Conservation (phyloP, 768 basidiomycete genomes). For the Hygrophoropsis aurantiaca region DNA sequence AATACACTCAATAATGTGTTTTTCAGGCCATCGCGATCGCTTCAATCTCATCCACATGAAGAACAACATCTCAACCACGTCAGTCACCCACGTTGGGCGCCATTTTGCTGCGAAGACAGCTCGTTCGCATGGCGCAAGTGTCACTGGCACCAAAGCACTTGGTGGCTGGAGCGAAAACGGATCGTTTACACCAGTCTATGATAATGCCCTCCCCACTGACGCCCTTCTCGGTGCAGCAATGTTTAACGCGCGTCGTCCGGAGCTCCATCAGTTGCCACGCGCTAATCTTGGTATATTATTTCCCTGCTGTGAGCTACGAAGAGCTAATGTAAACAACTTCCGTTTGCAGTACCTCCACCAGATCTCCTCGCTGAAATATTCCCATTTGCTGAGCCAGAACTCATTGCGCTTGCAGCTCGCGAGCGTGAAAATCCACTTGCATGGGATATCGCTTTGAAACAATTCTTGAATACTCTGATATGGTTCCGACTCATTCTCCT, state of each 20-base stretch:
- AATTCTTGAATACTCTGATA: conserved; percentile 25
- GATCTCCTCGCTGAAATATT: conserved; percentile 13
- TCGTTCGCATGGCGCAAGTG: conserved; percentile 26
- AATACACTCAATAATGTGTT: background rate
- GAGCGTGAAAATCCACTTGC: too few relatives aligned
- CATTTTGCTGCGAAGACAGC: conserved; percentile 29
- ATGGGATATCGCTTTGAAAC: conserved; percentile 20
- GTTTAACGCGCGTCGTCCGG: conserved; percentile 25
- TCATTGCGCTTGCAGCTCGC: background rate
- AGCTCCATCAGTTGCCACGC: conserved; percentile 23
- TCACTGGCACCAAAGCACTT: conserved; percentile 27
- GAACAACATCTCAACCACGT: conserved; percentile 23
- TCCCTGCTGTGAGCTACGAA: background rate
- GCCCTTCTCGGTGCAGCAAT: conserved; percentile 32
- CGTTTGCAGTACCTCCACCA: conserved; percentile 12
- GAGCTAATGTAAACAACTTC: background rate
- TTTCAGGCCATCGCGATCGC: conserved; percentile 25
- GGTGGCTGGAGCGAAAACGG: conserved; percentile 30
- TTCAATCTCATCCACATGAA: conserved; percentile 22
- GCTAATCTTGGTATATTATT: conserved; percentile 20
- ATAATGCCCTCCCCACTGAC: conserved; percentile 24
- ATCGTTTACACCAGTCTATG: conserved; percentile 27
- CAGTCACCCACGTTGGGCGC: conserved; percentile 31
- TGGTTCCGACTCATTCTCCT: conserved; percentile 29
- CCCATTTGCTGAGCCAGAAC: conserved; percentile 3